Evolutionary conservation across 208 protist species (phyloP), one percentile per base, ranked within the genome.

Genomic region (Acanthamoeba castellanii): DNA sequence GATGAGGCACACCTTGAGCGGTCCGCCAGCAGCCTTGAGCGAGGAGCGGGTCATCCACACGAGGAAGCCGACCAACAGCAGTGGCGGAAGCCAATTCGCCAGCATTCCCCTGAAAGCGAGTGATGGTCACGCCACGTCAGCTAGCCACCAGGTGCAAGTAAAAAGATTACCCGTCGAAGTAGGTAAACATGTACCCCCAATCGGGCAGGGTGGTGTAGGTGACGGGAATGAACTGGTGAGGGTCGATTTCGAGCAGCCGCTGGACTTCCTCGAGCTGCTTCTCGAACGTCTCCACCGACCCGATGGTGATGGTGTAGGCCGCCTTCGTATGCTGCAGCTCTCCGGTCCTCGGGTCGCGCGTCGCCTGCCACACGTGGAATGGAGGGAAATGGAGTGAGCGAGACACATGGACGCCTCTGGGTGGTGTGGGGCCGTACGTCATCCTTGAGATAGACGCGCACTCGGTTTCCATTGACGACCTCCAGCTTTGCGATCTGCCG

Each of bases 211-310:
- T 88, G 27, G 20, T 22, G 32, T 88, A 88, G 7, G 42, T 52
- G 18, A 88, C 25, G 32, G 78, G 78, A 30, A 88, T 20, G 25
- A 37, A 52, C 6, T 52, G 18, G 52, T 34, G 52, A n/a, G 52
- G 42, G 25, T 88, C 78, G 22, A 88, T 88, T 22, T 61, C 78
- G 47, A 88, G 78, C 9, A 88, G 42, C 9, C 27, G 3, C 78
- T 88, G 78, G 20, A 61, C 78, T 25, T 88, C 78, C 47, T 88
- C 78, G 3, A 88, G 78, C 42, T 88, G 78, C 42, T 88, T 88
- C 78, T 88, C 78, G 34, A 88, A 88, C 3, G 34, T 59, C 52
- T 88, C 78, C 78, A 88, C 78, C 3, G 42, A 64, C 11, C 47
- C 78, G 27, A 88, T 88, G n/a, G 55, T 88, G 45, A 88, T 30